Evolutionary conservation across 805 yeast species (phyloP), one percentile per base, ranked within the genome.

Genomic region (Suhomyces sp.): DNA sequence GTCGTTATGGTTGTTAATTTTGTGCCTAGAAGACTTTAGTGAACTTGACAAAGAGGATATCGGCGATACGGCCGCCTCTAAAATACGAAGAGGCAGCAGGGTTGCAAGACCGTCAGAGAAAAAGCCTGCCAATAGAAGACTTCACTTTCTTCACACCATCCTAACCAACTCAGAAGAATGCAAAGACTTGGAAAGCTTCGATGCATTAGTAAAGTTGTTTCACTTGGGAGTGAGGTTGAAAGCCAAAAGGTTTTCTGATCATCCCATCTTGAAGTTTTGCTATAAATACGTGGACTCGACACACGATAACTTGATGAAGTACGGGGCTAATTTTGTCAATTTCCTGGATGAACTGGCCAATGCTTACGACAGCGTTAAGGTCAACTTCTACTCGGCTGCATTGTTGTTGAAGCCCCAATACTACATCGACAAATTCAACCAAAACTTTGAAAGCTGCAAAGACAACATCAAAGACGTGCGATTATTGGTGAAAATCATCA

Each of bases 301-400:
- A 4, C 66, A 62, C 54, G 59, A 54, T 3, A 60, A 59, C 50
- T 57, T 75, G 43, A 22, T 40, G 39, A 25, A 8, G n/a, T 29
- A 9, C 31, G 27, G 40, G 2, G n/a, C 44, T 6, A 43, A 44
- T 17, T 39, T 47, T 9, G 33, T 31, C 27, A 45, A 47, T 31
- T 55, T 57, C 27, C 52, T 54, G 1, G 44, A 55, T 20, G 59
- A 59, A 19, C 48, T 58, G 3, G 41, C 49, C 10, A 15, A 25
- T n/a, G 51, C 57, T 13, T 67, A 62, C 53, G 66, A 65, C 31
- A 55, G 57, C 19, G 56, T 70, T 15, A 24, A 59, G 6, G 61
- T 68, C 2, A 65, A 69, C 44, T 67, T 69, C 39, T 70, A 60
- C 51, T 62, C 69, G 1, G 69, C 74, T 5, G 77, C 78, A 5